Evolutionary conservation across 2,329 filamentous ascomycete species (phyloP).

Genomic region (Aspergillus alliaceus): DNA sequence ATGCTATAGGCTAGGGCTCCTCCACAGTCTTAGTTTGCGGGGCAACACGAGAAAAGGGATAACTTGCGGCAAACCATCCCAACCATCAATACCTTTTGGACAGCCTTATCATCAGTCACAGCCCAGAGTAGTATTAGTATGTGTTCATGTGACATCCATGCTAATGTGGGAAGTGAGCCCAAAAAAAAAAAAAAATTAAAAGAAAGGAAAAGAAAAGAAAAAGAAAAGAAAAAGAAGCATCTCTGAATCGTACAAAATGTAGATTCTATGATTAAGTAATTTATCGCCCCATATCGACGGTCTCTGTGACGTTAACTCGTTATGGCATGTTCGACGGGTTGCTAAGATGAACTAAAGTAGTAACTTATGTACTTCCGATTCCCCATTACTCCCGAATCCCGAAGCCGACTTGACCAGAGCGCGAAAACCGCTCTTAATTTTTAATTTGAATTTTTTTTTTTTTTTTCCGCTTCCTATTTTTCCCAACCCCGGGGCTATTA

Average conservation of each 20-base stretch:
- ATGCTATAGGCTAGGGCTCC: conserved; percentile 2
- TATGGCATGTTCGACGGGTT: not conserved
- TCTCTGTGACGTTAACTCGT: not conserved
- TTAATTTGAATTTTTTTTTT: not conserved
- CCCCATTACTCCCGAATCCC: not conserved
- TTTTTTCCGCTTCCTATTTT: not conserved
- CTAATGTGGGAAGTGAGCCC: not conserved
- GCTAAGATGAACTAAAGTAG: not conserved
- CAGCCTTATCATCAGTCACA: not conserved
- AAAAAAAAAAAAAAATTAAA: too few species aligned
- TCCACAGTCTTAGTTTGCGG: conserved; percentile 11
- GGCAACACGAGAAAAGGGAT: conserved; percentile 2
- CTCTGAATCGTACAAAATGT: too few species aligned
- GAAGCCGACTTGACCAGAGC: not conserved
- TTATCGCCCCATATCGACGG: not conserved
- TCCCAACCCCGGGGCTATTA: not conserved
- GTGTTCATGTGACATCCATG: conserved; percentile 4
- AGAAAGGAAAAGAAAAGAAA: too few species aligned
- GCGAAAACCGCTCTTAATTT: not conserved
- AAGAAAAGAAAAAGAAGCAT: too few species aligned
- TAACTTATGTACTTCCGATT: not conserved
- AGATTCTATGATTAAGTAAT: too few species aligned
- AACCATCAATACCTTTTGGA: not conserved
- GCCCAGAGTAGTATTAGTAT: too few species aligned
- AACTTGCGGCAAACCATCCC: not conserved